These are phyloP conservation scores for Corylus heterophylla DNA, from an alignment of 306 rosid species.

Conservation along the genomic window DNA sequence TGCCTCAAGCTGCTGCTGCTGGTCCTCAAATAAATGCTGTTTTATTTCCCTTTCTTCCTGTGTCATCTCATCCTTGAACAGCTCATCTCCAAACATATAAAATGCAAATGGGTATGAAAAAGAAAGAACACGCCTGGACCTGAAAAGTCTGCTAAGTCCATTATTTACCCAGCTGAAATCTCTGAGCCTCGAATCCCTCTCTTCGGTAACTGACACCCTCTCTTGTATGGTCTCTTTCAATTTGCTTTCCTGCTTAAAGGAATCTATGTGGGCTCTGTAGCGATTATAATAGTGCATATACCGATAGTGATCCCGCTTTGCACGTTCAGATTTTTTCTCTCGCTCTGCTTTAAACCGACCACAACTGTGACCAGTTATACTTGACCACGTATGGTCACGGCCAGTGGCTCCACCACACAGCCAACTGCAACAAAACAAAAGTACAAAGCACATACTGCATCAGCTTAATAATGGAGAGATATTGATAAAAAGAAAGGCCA, in stretches of 20 bases:
- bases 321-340: constrained; percentile 74
- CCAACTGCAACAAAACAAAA: constrained; percentile 70
- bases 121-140: constrained; percentile 95
- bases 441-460: not conserved
- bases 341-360: constrained; percentile 76
- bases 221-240: constrained; percentile 63
- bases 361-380: constrained; percentile 90
- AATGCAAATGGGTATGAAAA: constrained; percentile 96
- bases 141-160: constrained; percentile 81
- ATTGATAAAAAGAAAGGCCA: not conserved
- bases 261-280: constrained; percentile 96
- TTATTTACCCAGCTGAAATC: constrained; percentile 89
- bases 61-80: constrained; percentile 79
- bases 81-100: constrained; percentile 95
- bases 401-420: constrained; percentile 97
- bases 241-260: constrained; percentile 85
- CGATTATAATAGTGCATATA: constrained; percentile 94
- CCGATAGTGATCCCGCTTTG: constrained; percentile 77
- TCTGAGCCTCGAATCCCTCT: constrained; percentile 54
- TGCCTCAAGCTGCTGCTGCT: constrained; percentile 94
- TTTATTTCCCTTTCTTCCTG: constrained; percentile 67
- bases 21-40: constrained; percentile 93
- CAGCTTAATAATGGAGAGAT: not conserved
- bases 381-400: constrained; percentile 82
- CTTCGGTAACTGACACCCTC: constrained; percentile 68